Conservation (phyloP, 1,284 basidiomycete genomes). For the Cryptococcus amylolentus region DNA sequence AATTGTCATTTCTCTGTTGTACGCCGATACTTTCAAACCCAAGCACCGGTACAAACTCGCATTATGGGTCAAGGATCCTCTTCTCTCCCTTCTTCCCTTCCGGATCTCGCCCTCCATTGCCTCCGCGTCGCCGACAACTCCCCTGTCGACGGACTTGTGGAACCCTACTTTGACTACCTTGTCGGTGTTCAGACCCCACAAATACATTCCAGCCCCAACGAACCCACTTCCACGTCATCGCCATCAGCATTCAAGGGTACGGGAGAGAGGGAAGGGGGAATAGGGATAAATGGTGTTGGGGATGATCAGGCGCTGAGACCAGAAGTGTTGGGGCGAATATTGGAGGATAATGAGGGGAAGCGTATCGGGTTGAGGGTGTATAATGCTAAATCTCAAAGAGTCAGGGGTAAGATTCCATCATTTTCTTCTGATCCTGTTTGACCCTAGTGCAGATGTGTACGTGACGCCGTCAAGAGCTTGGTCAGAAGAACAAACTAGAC, state of each 20-base stretch:
- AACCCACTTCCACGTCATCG: background rate
- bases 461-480: constrained; percentile 81
- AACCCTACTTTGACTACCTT: constrained; percentile 96
- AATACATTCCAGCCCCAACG: background rate
- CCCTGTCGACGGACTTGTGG: constrained; percentile 80
- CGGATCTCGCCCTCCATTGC: constrained; percentile 68
- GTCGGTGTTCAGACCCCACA: constrained; percentile 71
- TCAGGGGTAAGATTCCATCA: constrained; percentile 62
- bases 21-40: background rate
- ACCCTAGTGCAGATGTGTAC: constrained; percentile 62
- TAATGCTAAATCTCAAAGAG: constrained; percentile 80
- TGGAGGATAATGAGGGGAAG: constrained; percentile 82
- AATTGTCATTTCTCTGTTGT: no score
- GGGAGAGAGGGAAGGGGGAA: background rate
- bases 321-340: constrained; percentile 70
- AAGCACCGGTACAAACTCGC: background rate
- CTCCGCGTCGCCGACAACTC: constrained; percentile 81
- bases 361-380: constrained; percentile 77
- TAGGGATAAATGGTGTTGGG: background rate
- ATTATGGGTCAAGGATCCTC: constrained; percentile 46
- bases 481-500: constrained; percentile 54
- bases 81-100: constrained; percentile 38
- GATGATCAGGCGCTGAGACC: constrained; percentile 41
- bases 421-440: background rate
- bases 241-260: no score